Conservation (phyloP, 805 yeast species). For the Wickerhamomyces pijperi region DNA sequence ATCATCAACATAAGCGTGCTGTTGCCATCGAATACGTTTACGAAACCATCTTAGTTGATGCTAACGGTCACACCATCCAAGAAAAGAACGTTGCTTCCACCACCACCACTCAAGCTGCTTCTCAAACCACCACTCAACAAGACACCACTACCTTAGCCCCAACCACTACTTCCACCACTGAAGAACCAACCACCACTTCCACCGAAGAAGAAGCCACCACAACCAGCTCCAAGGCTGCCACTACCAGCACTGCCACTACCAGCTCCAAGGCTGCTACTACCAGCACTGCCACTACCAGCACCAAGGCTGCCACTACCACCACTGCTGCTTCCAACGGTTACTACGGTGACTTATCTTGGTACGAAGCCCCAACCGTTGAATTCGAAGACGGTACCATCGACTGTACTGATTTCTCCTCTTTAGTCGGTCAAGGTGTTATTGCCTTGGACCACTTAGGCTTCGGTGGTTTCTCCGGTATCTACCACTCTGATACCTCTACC, state of each 20-base stretch:
- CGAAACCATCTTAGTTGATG: conserved; percentile 43
- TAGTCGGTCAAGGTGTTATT: conserved; percentile 68
- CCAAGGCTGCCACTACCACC: conserved; percentile 16
- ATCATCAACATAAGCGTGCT: conserved; percentile 40
- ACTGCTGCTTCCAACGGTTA: conserved; percentile 23
- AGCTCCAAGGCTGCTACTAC: conserved; percentile 11
- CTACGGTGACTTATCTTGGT: conserved; percentile 50
- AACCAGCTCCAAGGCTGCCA: conserved; percentile 15
- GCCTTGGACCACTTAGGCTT: conserved; percentile 59
- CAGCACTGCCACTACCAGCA: conserved; percentile 15
- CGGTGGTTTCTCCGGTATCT: conserved; percentile 78
- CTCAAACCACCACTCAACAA: conserved; percentile 11
- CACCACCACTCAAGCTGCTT: too few relatives aligned
- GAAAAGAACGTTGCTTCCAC: conserved; percentile 4
- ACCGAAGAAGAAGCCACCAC: conserved; percentile 4
- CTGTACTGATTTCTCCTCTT: conserved; percentile 60
- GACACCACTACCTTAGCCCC: conserved; percentile 4
- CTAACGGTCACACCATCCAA: conserved; percentile 32
- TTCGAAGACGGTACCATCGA: conserved; percentile 62
- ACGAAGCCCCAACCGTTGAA: conserved; percentile 40
- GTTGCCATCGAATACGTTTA: conserved; percentile 40
- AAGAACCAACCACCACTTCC: conserved; percentile 1
- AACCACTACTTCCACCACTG: conserved; percentile 13
- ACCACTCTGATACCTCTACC: conserved; percentile 48
- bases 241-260: conserved; percentile 11